Evolutionary conservation across 129 eudicot species (phyloP).

Genomic region (Calendula officinalis): DNA sequence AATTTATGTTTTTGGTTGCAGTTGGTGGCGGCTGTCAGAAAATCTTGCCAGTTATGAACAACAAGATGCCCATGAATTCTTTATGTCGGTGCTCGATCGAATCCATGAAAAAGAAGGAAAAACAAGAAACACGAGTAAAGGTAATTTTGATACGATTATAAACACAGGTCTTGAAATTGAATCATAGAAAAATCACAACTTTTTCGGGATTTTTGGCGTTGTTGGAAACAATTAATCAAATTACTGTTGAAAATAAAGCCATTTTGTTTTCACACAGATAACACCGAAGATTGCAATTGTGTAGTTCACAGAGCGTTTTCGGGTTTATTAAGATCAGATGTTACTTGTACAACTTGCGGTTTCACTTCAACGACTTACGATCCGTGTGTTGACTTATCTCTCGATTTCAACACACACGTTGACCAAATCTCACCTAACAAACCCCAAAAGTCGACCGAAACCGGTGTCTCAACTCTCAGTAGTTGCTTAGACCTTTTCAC

Average conservation of each 20-base stretch:
- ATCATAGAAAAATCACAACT: constrained; percentile 10
- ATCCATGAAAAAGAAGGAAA: constrained; percentile 71
- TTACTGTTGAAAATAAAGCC: constrained; percentile 25
- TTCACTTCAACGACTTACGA: constrained; percentile 57
- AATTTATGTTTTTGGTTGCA: constrained; percentile 28
- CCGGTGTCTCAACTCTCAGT: constrained; percentile 38
- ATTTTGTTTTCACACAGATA: constrained; percentile 47
- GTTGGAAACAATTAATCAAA: constrained; percentile 23
- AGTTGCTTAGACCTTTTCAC: constrained; percentile 74
- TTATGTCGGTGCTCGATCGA: constrained; percentile 62
- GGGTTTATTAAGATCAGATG: constrained; percentile 58
- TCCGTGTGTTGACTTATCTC: constrained; percentile 59
- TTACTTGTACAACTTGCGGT: constrained; percentile 57
- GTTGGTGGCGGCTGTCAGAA: constrained; percentile 79
- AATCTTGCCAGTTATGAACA: constrained; percentile 77
- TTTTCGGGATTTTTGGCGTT: constrained; percentile 12
- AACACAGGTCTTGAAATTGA: neutral
- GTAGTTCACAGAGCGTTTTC: constrained; percentile 64
- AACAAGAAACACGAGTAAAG: constrained; percentile 40
- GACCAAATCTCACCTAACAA: constrained; percentile 26
- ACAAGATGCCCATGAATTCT: constrained; percentile 79
- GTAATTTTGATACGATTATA: constrained; percentile 37
- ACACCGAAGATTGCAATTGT: constrained; percentile 58
- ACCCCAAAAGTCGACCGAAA: constrained; percentile 46
- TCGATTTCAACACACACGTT: constrained; percentile 39